phyloP scores from a whole-genome alignment of 257 asterid species.

The Plantago major region DNA sequence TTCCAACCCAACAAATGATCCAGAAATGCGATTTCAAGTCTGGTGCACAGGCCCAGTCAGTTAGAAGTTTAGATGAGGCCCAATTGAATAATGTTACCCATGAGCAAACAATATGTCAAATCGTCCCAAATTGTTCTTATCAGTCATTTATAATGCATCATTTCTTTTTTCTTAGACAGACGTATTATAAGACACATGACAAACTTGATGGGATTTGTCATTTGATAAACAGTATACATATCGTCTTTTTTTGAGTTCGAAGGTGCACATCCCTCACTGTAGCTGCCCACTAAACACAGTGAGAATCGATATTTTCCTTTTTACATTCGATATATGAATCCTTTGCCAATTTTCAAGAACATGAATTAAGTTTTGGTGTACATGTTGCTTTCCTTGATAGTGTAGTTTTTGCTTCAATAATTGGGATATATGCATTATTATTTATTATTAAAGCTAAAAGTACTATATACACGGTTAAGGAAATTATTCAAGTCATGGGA shows the following conservation, averaged over 20 bases:
- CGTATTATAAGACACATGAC: constrained; percentile 34
- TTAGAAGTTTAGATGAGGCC: not conserved
- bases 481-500: not conserved
- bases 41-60: too few species aligned
- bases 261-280: too few species aligned
- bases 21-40: too few species aligned
- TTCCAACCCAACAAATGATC: too few species aligned
- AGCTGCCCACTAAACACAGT: too few species aligned
- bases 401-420: not conserved
- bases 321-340: too few species aligned
- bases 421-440: not conserved
- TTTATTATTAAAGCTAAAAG: not conserved
- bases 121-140: constrained; percentile 30
- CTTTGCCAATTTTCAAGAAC: too few species aligned
- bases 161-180: constrained; percentile 36
- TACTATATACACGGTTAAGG: not conserved
- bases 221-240: not conserved
- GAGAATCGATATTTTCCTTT: too few species aligned
- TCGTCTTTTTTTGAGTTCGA: constrained; percentile 12
- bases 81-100: too few species aligned
- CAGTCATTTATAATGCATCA: constrained; percentile 33
- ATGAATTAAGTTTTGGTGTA: not conserved
- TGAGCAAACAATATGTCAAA: constrained; percentile 21
- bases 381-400: too few species aligned
- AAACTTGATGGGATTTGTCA: too few species aligned